Evolutionary conservation across 2,329 filamentous ascomycete genomes (phyloP), one percentile per base, ranked within the genome.

Genomic region (Alternaria arborescens): DNA sequence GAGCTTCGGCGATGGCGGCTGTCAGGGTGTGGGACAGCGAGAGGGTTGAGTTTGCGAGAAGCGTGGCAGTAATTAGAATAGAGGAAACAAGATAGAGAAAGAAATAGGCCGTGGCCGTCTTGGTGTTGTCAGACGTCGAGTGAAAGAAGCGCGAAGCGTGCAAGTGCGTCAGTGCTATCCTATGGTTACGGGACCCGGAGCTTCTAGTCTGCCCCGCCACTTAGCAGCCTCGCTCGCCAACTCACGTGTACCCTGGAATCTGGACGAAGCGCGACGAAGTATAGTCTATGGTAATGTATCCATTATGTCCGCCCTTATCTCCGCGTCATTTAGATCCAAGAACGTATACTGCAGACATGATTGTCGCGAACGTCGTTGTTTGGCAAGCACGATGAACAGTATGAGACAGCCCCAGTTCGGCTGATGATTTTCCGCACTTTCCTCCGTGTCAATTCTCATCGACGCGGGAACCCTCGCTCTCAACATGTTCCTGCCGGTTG

Each of bases 201-300:
- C 60, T 62, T 60, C 56, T 55, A 55, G 60, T 14, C 47, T 58
- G 50, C 61, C 61, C 53, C 58, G 55, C 62, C 58, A 52, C 61
- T 12, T 43, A 41, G 60, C 55, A 62, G 51, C 42, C 43, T 52
- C 34, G 58, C 48, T 62, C 62, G 62, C 62, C 62, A 62, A 62
- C 38, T 64, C 62, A 62, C 62, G 62, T 64, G 59, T 46, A 40
- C 8, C 22, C 12, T 53, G 42, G 46, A 59, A 55, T 18, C 26
- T 38, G 41, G 54, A 42, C 47, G 46, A 57, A 57, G 53, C 40
- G 52, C 52, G 38, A 51, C 52, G 57, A 56, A 58, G 22, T 56
- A 30, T 41, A 36, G 60, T 38, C 41, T 8, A 50, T 32, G 18
- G 24, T 32, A 8, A 43, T 46, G 8, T 2, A 32, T 18, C 38